Evolutionary conservation across 306 rosid genomes (phyloP).

Genomic region (Prunus fruticosa): DNA sequence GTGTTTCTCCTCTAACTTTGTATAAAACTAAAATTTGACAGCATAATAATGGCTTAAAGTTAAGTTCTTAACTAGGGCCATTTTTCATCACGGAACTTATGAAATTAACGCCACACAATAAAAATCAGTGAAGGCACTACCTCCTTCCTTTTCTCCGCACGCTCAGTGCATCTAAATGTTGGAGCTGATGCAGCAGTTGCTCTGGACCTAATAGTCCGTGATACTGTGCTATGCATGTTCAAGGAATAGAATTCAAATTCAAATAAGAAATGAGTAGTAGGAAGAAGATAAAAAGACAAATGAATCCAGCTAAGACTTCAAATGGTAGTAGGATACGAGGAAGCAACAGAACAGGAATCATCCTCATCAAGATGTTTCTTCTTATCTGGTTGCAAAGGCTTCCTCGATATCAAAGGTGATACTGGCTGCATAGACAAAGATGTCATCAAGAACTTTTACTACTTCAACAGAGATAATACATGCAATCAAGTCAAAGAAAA

Average conservation of each 20-base stretch:
- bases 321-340: slow-evolving; percentile 66
- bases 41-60: slow-evolving; percentile 18
- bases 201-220: slow-evolving; percentile 48
- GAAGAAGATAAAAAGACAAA: background rate
- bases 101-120: slow-evolving; percentile 18
- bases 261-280: slow-evolving; percentile 13
- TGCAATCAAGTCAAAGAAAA: background rate
- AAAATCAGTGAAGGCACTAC: slow-evolving; percentile 37
- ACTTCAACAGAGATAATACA: background rate
- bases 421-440: slow-evolving; percentile 55
- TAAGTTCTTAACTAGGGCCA: background rate
- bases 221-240: slow-evolving; percentile 46
- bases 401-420: slow-evolving; percentile 48
- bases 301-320: slow-evolving; percentile 12
- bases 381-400: slow-evolving; percentile 74
- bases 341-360: slow-evolving; percentile 77
- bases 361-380: slow-evolving; percentile 92
- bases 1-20: slow-evolving; percentile 86
- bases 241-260: slow-evolving; percentile 39
- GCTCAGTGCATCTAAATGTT: slow-evolving; percentile 63
- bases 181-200: slow-evolving; percentile 76
- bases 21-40: slow-evolving; percentile 49
- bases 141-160: slow-evolving; percentile 95
- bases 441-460: background rate
- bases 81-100: background rate